Conservation (phyloP, 2,329 filamentous ascomycete genomes). For the Rhynchosporium agropyri region DNA sequence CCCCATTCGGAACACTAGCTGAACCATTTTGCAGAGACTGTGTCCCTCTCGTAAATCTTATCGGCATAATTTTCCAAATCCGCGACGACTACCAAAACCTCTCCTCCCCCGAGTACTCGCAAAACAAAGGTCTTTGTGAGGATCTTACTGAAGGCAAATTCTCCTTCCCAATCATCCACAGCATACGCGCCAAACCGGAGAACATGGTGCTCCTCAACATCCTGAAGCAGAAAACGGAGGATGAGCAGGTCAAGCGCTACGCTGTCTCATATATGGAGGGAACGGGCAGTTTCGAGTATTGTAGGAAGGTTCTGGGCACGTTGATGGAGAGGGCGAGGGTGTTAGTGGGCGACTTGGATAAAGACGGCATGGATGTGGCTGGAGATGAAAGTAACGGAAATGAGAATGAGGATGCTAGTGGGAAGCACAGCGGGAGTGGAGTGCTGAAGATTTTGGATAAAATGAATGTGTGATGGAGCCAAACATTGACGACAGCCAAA, state of each 20-base stretch:
- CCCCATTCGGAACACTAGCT: slow-evolving; percentile 1
- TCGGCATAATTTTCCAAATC: slow-evolving; percentile 88
- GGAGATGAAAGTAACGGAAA: slow-evolving; percentile 58
- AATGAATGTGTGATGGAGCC: slow-evolving; percentile 50
- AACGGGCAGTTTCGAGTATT: slow-evolving; percentile 89
- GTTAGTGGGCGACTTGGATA: slow-evolving; percentile 66
- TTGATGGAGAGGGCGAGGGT: slow-evolving; percentile 60
- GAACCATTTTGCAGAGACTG: slow-evolving; percentile 58
- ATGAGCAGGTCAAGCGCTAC: slow-evolving; percentile 88
- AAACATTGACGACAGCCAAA: not conserved
- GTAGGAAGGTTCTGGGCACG: slow-evolving; percentile 65
- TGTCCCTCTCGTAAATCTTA: slow-evolving; percentile 79
- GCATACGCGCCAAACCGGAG: slow-evolving; percentile 74
- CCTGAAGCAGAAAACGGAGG: slow-evolving; percentile 82
- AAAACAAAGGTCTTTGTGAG: slow-evolving; percentile 93
- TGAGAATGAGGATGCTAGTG: slow-evolving; percentile 41
- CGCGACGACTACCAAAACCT: slow-evolving; percentile 95
- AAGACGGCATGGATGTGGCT: slow-evolving; percentile 56
- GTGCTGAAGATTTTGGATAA: slow-evolving; percentile 70
- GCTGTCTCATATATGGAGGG: slow-evolving; percentile 89
- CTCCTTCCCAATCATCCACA: slow-evolving; percentile 93
- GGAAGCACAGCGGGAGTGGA: slow-evolving; percentile 39
- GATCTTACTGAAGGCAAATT: slow-evolving; percentile 98
- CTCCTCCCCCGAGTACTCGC: slow-evolving; percentile 69
- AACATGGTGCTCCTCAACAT: slow-evolving; percentile 89